Conservation (phyloP, 2,329 filamentous ascomycete genomes). For the Monilinia vaccinii-corymbosi region DNA sequence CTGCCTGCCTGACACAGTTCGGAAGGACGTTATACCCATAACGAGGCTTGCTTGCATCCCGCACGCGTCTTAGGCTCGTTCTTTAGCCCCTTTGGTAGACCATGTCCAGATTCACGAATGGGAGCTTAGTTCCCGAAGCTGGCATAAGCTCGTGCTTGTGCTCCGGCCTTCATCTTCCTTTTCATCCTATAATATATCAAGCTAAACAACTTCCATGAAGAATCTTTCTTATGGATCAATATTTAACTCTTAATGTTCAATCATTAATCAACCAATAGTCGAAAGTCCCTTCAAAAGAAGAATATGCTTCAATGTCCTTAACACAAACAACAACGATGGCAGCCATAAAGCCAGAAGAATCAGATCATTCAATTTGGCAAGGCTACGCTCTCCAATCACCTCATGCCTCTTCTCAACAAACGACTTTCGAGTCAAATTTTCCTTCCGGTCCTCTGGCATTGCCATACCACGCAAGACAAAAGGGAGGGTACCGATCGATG, state of each 20-base stretch:
- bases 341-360: conserved; percentile 28
- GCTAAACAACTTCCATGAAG: conserved; percentile 9
- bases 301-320: conserved; percentile 27
- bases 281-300: conserved; percentile 12
- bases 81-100: conserved; percentile 22
- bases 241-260: conserved; percentile 11
- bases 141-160: conserved; percentile 24
- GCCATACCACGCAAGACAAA: conserved; percentile 24
- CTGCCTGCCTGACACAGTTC: conserved; percentile 17
- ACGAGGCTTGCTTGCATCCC: conserved; percentile 20
- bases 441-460: conserved; percentile 19
- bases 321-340: conserved; percentile 29
- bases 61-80: conserved; percentile 13
- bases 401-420: conserved; percentile 18
- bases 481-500: conserved; percentile 26
- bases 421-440: conserved; percentile 23
- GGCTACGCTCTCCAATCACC: conserved; percentile 26
- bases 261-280: conserved; percentile 14
- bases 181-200: conserved; percentile 16
- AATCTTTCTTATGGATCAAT: conserved; percentile 19
- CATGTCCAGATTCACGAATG: conserved; percentile 24
- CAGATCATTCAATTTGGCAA: conserved; percentile 27
- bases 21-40: conserved; percentile 26
- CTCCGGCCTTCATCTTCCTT: conserved; percentile 23
- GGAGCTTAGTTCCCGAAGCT: conserved; percentile 23